Conservation (phyloP, 2,329 filamentous ascomycete species). For the Paramyrothecium roridum region DNA sequence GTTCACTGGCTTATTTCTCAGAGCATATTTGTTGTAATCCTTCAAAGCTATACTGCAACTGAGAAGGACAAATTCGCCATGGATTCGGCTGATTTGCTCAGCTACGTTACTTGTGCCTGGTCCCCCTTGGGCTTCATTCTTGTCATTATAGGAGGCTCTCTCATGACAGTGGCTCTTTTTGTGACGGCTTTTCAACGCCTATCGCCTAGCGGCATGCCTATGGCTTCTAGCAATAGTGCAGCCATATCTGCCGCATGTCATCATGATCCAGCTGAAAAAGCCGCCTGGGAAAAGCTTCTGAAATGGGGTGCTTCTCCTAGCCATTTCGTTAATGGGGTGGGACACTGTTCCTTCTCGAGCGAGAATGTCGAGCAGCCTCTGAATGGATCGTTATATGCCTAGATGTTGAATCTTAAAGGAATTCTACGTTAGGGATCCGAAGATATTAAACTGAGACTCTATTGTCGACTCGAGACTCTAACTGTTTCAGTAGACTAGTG, state of each 20-base stretch:
- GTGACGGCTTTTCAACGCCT: neutral
- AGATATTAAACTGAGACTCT: too few species aligned
- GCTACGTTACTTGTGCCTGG: neutral
- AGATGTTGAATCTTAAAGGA: neutral
- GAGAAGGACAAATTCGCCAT: neutral
- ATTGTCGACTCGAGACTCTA: too few species aligned
- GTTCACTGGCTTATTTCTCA: slow-evolving; percentile 15
- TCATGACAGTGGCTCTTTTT: neutral
- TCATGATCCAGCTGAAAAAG: neutral
- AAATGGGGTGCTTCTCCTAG: neutral
- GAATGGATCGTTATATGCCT: neutral
- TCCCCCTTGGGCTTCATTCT: neutral
- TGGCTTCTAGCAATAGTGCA: neutral
- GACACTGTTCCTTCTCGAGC: neutral
- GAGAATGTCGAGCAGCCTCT: neutral
- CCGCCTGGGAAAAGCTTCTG: neutral
- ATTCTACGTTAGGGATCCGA: too few species aligned
- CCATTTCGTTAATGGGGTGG: neutral
- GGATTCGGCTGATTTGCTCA: neutral
- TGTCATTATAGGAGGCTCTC: neutral
- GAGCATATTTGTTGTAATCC: neutral
- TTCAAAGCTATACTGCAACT: neutral
- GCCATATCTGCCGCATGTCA: neutral
- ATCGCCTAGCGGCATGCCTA: neutral
- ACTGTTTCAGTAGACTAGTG: too few species aligned